phyloP scores from a whole-genome alignment of 1,284 basidiomycete genomes.

The Marasmius tenuissimus region DNA sequence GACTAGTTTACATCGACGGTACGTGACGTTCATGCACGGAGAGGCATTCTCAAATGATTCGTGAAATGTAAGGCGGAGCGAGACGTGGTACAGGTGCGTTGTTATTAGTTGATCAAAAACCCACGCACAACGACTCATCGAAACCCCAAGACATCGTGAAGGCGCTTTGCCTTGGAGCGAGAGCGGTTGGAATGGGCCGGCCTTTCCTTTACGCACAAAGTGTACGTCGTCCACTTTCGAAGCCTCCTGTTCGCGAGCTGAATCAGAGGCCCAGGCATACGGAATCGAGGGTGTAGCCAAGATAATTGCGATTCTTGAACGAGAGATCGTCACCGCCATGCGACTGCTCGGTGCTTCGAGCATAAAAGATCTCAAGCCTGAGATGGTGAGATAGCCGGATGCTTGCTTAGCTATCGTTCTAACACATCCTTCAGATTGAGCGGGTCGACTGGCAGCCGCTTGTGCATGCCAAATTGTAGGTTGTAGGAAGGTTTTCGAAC shows the following conservation, averaged over 20 bases:
- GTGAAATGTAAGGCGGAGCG: conserved; percentile 58
- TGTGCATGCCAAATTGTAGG: conserved; percentile 38
- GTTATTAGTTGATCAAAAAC: not conserved
- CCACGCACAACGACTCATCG: not conserved
- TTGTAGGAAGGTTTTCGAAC: conserved; percentile 26
- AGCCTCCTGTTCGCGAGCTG: conserved; percentile 4
- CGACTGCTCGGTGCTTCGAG: conserved; percentile 74
- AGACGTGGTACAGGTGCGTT: conserved; percentile 74
- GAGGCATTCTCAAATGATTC: conserved; percentile 1
- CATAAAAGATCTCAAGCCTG: conserved; percentile 71
- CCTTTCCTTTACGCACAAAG: conserved; percentile 92
- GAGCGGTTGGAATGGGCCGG: conserved; percentile 86
- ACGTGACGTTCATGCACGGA: conserved; percentile 11
- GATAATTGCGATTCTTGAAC: conserved; percentile 69
- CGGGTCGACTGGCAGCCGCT: conserved; percentile 66
- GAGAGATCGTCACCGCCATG: conserved; percentile 84
- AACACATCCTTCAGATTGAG: conserved; percentile 45
- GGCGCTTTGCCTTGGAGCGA: conserved; percentile 88
- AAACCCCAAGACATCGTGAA: conserved; percentile 73
- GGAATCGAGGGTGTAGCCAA: conserved; percentile 81
- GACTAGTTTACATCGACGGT: conserved; percentile 77
- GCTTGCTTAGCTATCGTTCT: not conserved
- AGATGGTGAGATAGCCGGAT: conserved; percentile 56
- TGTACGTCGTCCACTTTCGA: conserved; percentile 39
- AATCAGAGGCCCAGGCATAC: conserved; percentile 56